phyloP scores from a whole-genome alignment of 345 rosid species.

The Aethionema arabicum region DNA sequence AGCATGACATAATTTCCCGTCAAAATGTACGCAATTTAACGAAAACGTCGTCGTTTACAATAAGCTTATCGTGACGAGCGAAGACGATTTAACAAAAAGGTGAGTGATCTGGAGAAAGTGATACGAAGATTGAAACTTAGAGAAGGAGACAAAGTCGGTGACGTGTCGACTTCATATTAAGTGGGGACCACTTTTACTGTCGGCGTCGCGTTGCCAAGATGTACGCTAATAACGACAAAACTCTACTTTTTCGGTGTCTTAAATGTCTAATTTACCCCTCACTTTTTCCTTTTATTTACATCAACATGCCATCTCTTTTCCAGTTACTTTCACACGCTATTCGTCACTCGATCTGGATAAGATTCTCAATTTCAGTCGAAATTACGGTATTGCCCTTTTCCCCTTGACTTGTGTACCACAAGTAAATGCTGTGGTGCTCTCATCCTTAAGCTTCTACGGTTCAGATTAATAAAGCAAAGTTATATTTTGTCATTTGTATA shows the following conservation, averaged over 20 bases:
- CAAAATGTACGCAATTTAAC: not conserved
- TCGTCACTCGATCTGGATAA: conserved; percentile 34
- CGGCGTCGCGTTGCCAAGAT: conserved; percentile 43
- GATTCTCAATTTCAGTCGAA: conserved; percentile 15
- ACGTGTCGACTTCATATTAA: conserved; percentile 43
- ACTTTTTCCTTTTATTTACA: not conserved
- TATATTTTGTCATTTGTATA: not conserved
- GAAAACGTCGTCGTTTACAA: conserved; percentile 4
- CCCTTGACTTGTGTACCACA: conserved; percentile 22
- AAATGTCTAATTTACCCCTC: conserved; percentile 22
- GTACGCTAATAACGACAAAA: conserved; percentile 49
- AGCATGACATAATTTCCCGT: conserved; percentile 32
- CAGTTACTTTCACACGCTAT: conserved; percentile 36
- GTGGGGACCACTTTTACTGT: conserved; percentile 45
- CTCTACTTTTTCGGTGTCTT: conserved; percentile 37
- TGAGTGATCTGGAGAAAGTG: conserved; percentile 29
- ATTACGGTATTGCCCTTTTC: not conserved
- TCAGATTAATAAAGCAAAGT: conserved; percentile 17
- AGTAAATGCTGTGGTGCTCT: conserved; percentile 2
- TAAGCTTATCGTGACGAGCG: not conserved
- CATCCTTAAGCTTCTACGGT: not conserved
- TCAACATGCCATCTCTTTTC: conserved; percentile 15
- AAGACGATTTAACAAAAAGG: conserved; percentile 17
- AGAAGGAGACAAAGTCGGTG: conserved; percentile 31
- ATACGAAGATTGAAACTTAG: not conserved